Percentiles rank a stretch among this genome's conserved stretches.
phyloP scores from a whole-genome alignment of 2,329 filamentous ascomycete genomes.

The Xylaria multiplex region DNA sequence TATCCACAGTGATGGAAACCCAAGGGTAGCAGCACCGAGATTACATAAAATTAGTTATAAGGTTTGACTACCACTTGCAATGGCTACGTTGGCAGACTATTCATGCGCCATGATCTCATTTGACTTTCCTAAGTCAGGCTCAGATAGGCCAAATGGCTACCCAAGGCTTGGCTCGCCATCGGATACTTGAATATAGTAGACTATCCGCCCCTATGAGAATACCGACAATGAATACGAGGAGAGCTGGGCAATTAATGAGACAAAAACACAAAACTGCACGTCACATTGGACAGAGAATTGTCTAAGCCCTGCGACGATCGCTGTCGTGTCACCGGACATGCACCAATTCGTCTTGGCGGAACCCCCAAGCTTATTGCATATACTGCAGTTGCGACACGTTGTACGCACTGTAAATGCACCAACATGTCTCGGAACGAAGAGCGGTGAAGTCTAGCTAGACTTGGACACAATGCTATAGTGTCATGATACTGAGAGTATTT shows the following conservation, averaged over 20 bases:
- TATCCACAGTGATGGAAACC: background rate
- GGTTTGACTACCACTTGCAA: constrained; percentile 6
- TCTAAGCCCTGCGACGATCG: background rate
- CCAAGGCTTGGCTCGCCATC: constrained; percentile 5
- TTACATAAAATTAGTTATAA: constrained; percentile 10
- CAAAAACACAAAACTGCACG: background rate
- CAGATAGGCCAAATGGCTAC: background rate
- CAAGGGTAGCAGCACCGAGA: background rate
- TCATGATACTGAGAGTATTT: too few species aligned
- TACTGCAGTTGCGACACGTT: background rate
- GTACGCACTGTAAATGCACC: constrained; percentile 1
- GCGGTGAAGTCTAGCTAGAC: background rate
- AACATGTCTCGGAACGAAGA: background rate
- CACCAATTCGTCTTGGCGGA: constrained; percentile 18
- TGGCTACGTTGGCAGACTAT: background rate
- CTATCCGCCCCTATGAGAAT: background rate
- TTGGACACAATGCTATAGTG: too few species aligned
- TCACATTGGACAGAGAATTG: background rate
- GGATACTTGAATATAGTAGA: background rate
- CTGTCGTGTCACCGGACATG: constrained; percentile 22
- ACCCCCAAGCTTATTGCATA: background rate
- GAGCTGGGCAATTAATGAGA: background rate
- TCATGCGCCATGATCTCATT: constrained; percentile 26
- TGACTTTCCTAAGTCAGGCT: constrained; percentile 3
- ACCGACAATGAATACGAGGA: constrained; percentile 15